Evolutionary conservation across 1,284 basidiomycete genomes (phyloP).

Genomic region (Fomitopsis palustris): DNA sequence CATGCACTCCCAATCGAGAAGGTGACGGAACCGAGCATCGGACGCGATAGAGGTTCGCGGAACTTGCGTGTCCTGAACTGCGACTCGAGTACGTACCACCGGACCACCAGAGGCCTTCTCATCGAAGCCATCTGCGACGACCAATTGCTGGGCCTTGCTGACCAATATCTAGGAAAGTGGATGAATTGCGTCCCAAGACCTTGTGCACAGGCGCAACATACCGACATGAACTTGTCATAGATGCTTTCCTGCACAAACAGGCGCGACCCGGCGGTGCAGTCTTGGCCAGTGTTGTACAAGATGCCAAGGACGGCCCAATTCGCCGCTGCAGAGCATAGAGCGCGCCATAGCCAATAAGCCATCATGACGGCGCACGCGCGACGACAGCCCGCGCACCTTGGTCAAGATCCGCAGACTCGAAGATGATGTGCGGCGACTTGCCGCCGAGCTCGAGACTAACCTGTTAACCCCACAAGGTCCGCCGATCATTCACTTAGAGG

Average conservation of each 20-base stretch:
- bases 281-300: slow-evolving; percentile 82
- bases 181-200: background rate
- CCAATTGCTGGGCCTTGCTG: slow-evolving; percentile 62
- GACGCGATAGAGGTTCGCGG: background rate
- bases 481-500: background rate
- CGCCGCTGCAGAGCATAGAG: slow-evolving; percentile 49
- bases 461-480: slow-evolving; percentile 31
- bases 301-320: slow-evolving; percentile 84
- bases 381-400: slow-evolving; percentile 49
- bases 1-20: background rate
- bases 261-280: slow-evolving; percentile 86
- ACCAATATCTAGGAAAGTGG: slow-evolving; percentile 44
- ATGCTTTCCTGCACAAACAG: slow-evolving; percentile 83
- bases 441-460: slow-evolving; percentile 93
- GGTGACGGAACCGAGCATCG: background rate
- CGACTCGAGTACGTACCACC: slow-evolving; percentile 48
- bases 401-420: slow-evolving; percentile 80
- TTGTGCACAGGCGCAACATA: slow-evolving; percentile 1
- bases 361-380: background rate
- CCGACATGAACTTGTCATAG: slow-evolving; percentile 76
- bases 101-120: slow-evolving; percentile 76
- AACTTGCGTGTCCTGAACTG: background rate
- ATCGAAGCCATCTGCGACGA: slow-evolving; percentile 81
- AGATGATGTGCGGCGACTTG: slow-evolving; percentile 89
- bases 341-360: background rate